These are phyloP conservation scores for Fusarium equiseti DNA, from an alignment of 2,329 filamentous ascomycete genomes.

Conservation along the genomic window DNA sequence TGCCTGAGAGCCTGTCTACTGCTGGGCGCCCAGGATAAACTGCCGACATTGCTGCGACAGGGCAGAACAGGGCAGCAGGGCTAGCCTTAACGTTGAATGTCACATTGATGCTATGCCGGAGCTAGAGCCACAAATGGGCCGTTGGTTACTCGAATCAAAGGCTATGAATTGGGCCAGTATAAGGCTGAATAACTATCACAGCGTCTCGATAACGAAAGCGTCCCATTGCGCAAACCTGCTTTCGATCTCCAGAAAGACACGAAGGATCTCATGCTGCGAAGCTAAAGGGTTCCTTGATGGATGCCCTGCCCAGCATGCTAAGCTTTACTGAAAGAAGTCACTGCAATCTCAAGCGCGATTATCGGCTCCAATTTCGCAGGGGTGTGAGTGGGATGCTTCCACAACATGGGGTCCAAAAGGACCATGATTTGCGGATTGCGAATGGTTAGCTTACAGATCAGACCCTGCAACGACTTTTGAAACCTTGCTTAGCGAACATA, in stretches of 20 bases:
- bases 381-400: background rate
- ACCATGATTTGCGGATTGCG: slow-evolving; percentile 29
- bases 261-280: background rate
- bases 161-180: background rate
- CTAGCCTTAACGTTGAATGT: slow-evolving; percentile 9
- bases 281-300: background rate
- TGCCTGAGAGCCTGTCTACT: background rate
- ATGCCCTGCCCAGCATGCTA: background rate
- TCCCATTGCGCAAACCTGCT: background rate
- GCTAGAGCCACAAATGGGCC: background rate
- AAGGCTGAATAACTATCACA: background rate
- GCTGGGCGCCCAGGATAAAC: background rate
- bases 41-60: background rate
- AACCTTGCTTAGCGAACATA: slow-evolving; percentile 10
- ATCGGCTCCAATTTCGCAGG: slow-evolving; percentile 11
- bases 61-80: background rate
- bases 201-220: too few relatives aligned
- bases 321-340: background rate
- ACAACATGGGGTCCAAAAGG: slow-evolving; percentile 4
- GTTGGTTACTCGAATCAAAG: background rate
- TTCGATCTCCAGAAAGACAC: background rate
- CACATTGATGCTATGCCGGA: background rate
- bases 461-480: slow-evolving; percentile 13
- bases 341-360: background rate
- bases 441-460: slow-evolving; percentile 36